Conservation (phyloP, 179 eudicot genomes). For the Heliamphora pulchella region DNA sequence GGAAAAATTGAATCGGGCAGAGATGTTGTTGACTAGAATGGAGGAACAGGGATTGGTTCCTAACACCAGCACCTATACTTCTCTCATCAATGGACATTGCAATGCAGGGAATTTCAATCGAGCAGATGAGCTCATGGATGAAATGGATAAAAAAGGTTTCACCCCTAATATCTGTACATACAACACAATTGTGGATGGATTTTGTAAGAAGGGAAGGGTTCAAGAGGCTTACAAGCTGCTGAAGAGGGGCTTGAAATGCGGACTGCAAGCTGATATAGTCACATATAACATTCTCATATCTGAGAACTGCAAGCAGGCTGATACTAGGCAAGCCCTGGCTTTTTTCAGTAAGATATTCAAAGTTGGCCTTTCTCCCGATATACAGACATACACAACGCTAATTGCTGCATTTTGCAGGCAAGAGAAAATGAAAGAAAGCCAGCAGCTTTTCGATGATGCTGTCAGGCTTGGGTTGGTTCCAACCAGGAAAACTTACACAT, state of each 20-base stretch:
- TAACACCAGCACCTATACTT: constrained; percentile 66
- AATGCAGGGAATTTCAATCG: constrained; percentile 63
- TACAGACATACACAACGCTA: constrained; percentile 57
- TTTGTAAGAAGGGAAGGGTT: constrained; percentile 62
- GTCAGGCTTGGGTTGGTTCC: constrained; percentile 51
- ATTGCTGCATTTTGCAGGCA: constrained; percentile 52
- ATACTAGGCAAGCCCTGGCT: constrained; percentile 36
- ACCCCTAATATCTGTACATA: constrained; percentile 60
- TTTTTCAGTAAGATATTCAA: constrained; percentile 60
- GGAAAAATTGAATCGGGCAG: constrained; percentile 71
- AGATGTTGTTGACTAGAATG: constrained; percentile 74
- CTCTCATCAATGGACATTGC: constrained; percentile 63
- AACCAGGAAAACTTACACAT: constrained; percentile 71
- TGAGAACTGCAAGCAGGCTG: constrained; percentile 46
- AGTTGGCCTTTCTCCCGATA: constrained; percentile 56
- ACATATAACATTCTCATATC: constrained; percentile 76
- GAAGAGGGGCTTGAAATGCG: constrained; percentile 27
- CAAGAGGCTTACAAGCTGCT: constrained; percentile 55
- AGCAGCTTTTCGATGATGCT: constrained; percentile 54
- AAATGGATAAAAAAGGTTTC: constrained; percentile 40
- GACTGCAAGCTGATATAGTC: constrained; percentile 57
- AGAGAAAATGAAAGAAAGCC: constrained; percentile 60
- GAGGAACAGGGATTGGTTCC: constrained; percentile 74
- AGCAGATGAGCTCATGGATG: constrained; percentile 59
- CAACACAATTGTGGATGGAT: constrained; percentile 54